Percentiles rank a stretch among this genome's conserved stretches.
phyloP scores from a whole-genome alignment of 345 rosid genomes.

The Populus simonii region DNA sequence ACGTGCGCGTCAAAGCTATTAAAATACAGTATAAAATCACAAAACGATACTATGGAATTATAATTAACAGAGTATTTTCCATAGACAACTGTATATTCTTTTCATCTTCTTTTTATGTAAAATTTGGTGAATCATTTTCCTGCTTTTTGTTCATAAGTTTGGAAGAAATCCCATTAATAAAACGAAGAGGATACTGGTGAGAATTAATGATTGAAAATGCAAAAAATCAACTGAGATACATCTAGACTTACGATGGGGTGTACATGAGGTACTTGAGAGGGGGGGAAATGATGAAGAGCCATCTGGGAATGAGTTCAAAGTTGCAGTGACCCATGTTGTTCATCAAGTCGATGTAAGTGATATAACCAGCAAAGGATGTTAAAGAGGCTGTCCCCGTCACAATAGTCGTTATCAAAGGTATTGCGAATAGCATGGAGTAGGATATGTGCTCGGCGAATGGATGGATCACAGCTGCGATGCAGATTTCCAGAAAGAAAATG shows the following conservation, averaged over 20 bases:
- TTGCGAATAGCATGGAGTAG: conserved; percentile 47
- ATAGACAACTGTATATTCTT: too few relatives aligned
- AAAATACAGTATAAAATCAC: too few relatives aligned
- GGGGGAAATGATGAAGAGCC: conserved; percentile 54
- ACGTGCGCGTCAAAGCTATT: too few relatives aligned
- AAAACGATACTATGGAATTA: too few relatives aligned
- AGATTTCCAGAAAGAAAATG: too few relatives aligned
- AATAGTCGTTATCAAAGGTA: conserved; percentile 34
- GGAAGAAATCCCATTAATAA: too few relatives aligned
- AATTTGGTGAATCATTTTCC: too few relatives aligned
- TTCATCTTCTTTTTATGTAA: too few relatives aligned
- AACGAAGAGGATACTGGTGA: too few relatives aligned
- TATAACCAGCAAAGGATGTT: conserved; percentile 17
- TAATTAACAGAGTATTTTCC: too few relatives aligned
- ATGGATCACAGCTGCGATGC: conserved; percentile 67
- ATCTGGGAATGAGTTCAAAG: conserved; percentile 62
- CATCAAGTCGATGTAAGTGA: conserved; percentile 61
- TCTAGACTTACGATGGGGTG: conserved; percentile 57
- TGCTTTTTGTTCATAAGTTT: too few relatives aligned
- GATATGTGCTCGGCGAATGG: conserved; percentile 69
- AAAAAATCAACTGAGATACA: neutral
- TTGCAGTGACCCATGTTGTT: conserved; percentile 92
- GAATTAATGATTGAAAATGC: neutral
- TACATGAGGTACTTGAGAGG: conserved; percentile 70
- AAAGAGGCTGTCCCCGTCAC: conserved; percentile 36